Evolutionary conservation across 1,139 yeast species (phyloP).

Genomic region (Scheffersomyces lignicola): DNA sequence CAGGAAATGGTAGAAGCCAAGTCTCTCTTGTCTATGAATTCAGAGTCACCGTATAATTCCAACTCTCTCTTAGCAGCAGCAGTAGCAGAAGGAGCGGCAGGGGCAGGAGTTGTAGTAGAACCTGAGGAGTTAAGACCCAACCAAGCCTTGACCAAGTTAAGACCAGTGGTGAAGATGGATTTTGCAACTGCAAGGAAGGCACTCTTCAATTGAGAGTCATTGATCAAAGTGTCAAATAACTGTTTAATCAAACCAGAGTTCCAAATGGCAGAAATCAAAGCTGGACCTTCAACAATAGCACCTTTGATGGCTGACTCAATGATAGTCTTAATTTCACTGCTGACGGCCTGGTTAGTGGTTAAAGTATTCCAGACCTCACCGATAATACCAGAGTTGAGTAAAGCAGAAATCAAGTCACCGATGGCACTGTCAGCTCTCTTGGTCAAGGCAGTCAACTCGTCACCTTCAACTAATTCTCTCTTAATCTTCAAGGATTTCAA

Average conservation of each 20-base stretch:
- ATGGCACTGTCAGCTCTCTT: slow-evolving; percentile 43
- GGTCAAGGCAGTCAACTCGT: slow-evolving; percentile 27
- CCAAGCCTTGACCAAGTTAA: slow-evolving; percentile 28
- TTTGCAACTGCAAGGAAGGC: slow-evolving; percentile 39
- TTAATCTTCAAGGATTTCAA: slow-evolving; percentile 32
- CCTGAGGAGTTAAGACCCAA: slow-evolving; percentile 18
- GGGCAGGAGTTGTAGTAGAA: slow-evolving; percentile 17
- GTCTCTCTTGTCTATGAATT: slow-evolving; percentile 41
- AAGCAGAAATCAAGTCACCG: slow-evolving; percentile 38
- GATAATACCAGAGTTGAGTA: slow-evolving; percentile 41
- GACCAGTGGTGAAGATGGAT: slow-evolving; percentile 33
- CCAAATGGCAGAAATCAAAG: slow-evolving; percentile 44
- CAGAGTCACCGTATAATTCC: slow-evolving; percentile 14
- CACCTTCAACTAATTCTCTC: slow-evolving; percentile 34
- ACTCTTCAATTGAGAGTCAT: slow-evolving; percentile 35
- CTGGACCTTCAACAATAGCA: slow-evolving; percentile 43
- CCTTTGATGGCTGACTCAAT: slow-evolving; percentile 35
- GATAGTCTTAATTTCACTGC: slow-evolving; percentile 25
- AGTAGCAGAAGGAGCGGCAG: slow-evolving; percentile 19
- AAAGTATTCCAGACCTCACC: slow-evolving; percentile 38
- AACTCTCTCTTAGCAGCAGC: slow-evolving; percentile 20
- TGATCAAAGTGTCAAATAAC: slow-evolving; percentile 32
- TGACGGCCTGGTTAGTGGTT: slow-evolving; percentile 32
- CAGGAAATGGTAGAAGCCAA: slow-evolving; percentile 26
- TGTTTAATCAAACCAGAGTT: slow-evolving; percentile 43